Evolutionary conservation across 257 asterid species (phyloP).

Genomic region (Scutellaria galericulata): DNA sequence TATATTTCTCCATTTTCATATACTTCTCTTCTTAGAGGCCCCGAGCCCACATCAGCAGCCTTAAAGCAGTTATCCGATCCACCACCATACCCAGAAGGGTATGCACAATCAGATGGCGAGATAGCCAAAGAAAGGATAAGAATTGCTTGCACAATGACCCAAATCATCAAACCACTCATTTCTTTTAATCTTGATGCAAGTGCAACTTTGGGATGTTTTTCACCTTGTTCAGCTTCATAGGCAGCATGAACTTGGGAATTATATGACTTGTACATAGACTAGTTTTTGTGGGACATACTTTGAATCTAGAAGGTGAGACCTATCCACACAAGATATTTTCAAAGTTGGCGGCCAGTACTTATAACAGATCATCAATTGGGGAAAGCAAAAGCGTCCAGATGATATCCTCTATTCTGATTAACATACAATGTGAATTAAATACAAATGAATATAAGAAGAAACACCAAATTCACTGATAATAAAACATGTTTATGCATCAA

Average conservation of each 20-base stretch:
- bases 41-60: slow-evolving; percentile 39
- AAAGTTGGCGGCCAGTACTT: slow-evolving; percentile 15
- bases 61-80: slow-evolving; percentile 43
- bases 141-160: slow-evolving; percentile 37
- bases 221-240: background rate
- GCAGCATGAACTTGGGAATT: too few relatives aligned
- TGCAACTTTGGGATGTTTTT: background rate
- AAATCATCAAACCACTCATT: slow-evolving; percentile 52
- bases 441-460: too few relatives aligned
- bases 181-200: slow-evolving; percentile 23
- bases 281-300: background rate
- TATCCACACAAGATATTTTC: slow-evolving; percentile 9
- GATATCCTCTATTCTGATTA: background rate
- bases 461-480: background rate
- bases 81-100: slow-evolving; percentile 57
- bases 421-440: too few relatives aligned
- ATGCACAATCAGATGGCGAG: slow-evolving; percentile 45
- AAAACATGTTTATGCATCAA: background rate
- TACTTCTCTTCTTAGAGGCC: slow-evolving; percentile 49
- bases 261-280: background rate
- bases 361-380: background rate
- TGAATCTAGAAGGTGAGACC: background rate
- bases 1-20: slow-evolving; percentile 58
- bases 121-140: slow-evolving; percentile 30
- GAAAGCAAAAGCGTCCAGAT: background rate